A percentile compares a stretch with the other conserved stretches of the same genome.
These are phyloP conservation scores for Nidula microcarpa DNA, from an alignment of 768 basidiomycete species.

Conservation along the genomic window DNA sequence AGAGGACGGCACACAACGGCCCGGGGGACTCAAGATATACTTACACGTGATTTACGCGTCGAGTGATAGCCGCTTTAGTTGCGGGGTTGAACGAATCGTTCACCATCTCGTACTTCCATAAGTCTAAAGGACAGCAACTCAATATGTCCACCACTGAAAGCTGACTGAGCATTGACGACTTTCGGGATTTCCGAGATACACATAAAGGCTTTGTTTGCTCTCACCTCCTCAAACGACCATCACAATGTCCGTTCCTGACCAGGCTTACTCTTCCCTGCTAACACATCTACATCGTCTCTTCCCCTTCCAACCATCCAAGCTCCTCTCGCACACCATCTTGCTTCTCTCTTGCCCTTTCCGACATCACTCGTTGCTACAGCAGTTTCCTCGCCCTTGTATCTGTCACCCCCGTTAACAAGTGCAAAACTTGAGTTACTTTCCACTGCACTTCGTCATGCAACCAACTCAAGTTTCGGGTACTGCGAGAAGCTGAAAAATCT, in stretches of 20 bases:
- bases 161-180: no score
- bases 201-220: no score
- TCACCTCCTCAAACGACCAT: no score
- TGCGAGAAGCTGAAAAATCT: constrained; percentile 29
- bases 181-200: no score
- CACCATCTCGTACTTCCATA: no score
- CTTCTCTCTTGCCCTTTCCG: constrained; percentile 43
- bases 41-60: no score
- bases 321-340: constrained; percentile 58
- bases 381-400: constrained; percentile 54
- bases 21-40: no score
- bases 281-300: constrained; percentile 45
- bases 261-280: constrained; percentile 34
- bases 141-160: no score
- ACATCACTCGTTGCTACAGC: constrained; percentile 56
- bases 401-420: constrained; percentile 36
- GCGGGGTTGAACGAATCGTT: no score
- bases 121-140: no score
- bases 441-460: constrained; percentile 57
- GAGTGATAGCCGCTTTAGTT: no score
- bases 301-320: constrained; percentile 48
- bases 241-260: constrained; percentile 13
- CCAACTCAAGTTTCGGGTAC: constrained; percentile 47
- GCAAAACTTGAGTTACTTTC: constrained; percentile 46
- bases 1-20: no score